A percentile compares a stretch with the other conserved stretches of the same genome.
These are phyloP conservation scores for Citrullus colocynthis DNA, from an alignment of 306 rosid species.

Conservation along the genomic window DNA sequence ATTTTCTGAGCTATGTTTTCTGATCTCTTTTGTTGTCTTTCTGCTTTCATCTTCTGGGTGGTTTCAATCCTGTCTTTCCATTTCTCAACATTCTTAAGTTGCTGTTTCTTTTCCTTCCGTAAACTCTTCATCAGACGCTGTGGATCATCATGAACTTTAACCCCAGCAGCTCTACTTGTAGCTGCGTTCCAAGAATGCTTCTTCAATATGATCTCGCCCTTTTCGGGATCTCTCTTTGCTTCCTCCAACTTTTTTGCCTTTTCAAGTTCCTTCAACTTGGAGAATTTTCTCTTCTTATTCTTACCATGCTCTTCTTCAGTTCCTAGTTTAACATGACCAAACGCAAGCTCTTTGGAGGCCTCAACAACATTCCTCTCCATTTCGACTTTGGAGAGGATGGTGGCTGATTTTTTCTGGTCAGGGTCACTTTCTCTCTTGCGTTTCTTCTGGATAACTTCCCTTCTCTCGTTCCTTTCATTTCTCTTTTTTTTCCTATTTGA, in stretches of 20 bases:
- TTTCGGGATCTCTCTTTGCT: constrained; percentile 62
- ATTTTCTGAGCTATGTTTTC: constrained; percentile 48
- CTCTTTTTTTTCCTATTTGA: constrained; percentile 38
- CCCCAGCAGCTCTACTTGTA: constrained; percentile 62
- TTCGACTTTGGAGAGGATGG: constrained; percentile 8
- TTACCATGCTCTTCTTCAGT: constrained; percentile 38
- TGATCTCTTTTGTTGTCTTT: constrained; percentile 61
- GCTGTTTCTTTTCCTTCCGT: constrained; percentile 57
- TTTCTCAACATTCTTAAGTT: constrained; percentile 52
- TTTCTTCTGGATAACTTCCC: constrained; percentile 26
- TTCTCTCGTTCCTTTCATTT: constrained; percentile 27
- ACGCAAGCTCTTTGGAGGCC: constrained; percentile 62
- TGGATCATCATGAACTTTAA: constrained; percentile 78
- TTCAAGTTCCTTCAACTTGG: constrained; percentile 60
- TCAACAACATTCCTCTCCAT: constrained; percentile 48
- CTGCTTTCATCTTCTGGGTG: constrained; percentile 53
- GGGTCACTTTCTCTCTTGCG: constrained; percentile 37
- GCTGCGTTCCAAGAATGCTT: constrained; percentile 73
- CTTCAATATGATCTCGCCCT: constrained; percentile 42
- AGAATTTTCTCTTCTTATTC: constrained; percentile 44
- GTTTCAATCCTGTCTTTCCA: constrained; percentile 66
- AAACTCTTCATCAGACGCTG: constrained; percentile 45
- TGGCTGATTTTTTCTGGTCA: constrained; percentile 18
- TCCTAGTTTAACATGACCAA: constrained; percentile 57
- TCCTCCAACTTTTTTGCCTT: constrained; percentile 55